Evolutionary conservation across 768 basidiomycete species (phyloP).

Genomic region (Boletus vermiculosoides): DNA sequence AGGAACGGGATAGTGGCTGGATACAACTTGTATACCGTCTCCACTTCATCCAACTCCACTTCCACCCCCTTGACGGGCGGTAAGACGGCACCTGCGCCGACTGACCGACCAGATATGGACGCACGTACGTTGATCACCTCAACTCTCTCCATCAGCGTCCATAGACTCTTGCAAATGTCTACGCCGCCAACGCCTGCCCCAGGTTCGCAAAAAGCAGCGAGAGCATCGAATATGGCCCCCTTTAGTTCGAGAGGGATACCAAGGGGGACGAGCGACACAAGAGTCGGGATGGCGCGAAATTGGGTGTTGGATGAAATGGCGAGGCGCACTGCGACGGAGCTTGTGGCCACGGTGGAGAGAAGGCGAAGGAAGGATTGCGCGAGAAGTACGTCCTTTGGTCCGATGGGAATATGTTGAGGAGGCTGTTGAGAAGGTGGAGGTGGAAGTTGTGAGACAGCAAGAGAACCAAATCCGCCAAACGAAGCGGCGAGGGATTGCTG

Average conservation of each 20-base stretch:
- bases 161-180: slow-evolving; percentile 79
- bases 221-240: slow-evolving; percentile 76
- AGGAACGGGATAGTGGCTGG: slow-evolving; percentile 90
- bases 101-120: slow-evolving; percentile 29
- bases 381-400: slow-evolving; percentile 72
- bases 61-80: slow-evolving; percentile 75
- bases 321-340: slow-evolving; percentile 75
- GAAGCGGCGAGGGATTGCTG: slow-evolving; percentile 38
- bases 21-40: slow-evolving; percentile 73
- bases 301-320: slow-evolving; percentile 74
- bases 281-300: slow-evolving; percentile 78
- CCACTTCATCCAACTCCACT: slow-evolving; percentile 85
- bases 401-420: slow-evolving; percentile 43
- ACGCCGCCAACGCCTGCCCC: slow-evolving; percentile 71
- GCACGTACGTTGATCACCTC: slow-evolving; percentile 79
- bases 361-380: slow-evolving; percentile 81
- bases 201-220: slow-evolving; percentile 80
- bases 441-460: slow-evolving; percentile 29
- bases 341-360: slow-evolving; percentile 68
- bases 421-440: slow-evolving; percentile 37
- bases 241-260: slow-evolving; percentile 89
- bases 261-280: slow-evolving; percentile 75
- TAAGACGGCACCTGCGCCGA: slow-evolving; percentile 35
- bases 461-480: slow-evolving; percentile 32
- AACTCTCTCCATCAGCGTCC: slow-evolving; percentile 79